Evolutionary conservation across 164 flowering plant genomes (phyloP).

Genomic region (Malania oleifera): DNA sequence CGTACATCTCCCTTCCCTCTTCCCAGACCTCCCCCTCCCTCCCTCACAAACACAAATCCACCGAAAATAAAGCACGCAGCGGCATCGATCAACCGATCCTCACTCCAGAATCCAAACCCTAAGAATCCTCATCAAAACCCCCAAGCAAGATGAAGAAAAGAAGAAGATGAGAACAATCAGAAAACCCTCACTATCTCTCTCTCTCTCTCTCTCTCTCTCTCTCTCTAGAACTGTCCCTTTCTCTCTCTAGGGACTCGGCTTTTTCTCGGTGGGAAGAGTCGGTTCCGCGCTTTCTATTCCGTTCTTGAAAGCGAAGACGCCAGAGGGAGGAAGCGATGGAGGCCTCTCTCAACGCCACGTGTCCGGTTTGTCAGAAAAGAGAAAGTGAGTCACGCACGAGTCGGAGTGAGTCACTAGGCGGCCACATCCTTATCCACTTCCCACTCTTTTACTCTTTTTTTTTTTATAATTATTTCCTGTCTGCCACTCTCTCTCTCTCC

Average conservation of each 20-base stretch:
- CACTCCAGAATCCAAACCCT: neutral
- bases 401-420: too few species aligned
- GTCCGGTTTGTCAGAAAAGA: too few species aligned
- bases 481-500: slow-evolving; percentile 23
- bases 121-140: neutral
- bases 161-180: neutral
- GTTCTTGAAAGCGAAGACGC: slow-evolving; percentile 20
- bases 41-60: neutral
- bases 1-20: slow-evolving; percentile 27
- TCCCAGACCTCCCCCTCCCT: neutral
- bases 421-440: slow-evolving; percentile 31
- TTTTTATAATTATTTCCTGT: slow-evolving; percentile 13
- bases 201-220: neutral
- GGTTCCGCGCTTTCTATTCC: slow-evolving; percentile 7
- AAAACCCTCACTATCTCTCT: slow-evolving; percentile 3
- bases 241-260: neutral
- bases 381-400: too few species aligned
- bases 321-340: neutral
- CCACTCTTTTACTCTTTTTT: neutral
- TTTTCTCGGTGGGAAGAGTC: too few species aligned
- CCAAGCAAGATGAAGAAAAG: neutral
- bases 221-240: neutral
- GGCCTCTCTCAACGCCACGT: slow-evolving; percentile 16
- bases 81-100: neutral
- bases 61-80: neutral